Base-by-base conservation (phyloP, 768 basidiomycete species). In the Hebeloma cylindrosporum region DNA sequence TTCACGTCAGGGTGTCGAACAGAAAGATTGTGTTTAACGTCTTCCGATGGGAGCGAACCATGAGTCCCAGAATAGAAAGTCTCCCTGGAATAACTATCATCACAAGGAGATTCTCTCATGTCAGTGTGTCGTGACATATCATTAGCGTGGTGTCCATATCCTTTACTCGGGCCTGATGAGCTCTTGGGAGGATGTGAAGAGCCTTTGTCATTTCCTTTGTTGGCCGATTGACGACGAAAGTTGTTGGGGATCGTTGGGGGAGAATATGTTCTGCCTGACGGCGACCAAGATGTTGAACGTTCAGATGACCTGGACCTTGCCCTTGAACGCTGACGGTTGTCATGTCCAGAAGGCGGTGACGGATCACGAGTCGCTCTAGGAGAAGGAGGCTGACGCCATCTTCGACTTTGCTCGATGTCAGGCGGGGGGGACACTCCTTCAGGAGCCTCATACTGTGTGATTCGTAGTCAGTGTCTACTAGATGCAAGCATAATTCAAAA, bases 371-470 rank as follows among this genome's bases (percentile, higher is more conserved):
- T 51, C 33, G 56, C 44, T 29, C 45, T 58, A 5, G 69, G 61
- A 46, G 52, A 57, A 17, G 66, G 64, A 22, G 30, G 22, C 17
- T 53, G 45, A 34, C 56, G 54, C 60, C 65, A 64, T 53, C 66
- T 59, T n/a, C 57, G 60, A 31, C 56, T 56, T 36, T 50, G 59
- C 16, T 50, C 62, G 37, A 51, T 54, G 22, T 64, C 63, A 26
- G 63, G 62, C 22, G 66, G 68, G 10, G 73, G 73, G 5, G 70
- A 62, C 14, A 74, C 43, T 41, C 71, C 68, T 17, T 64, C 50
- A 7, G 81, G 74, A 2, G 57, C 56, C 54, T 87, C 83, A 56
- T 88, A 88, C 84, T 88, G 54, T 18, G 40, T 10, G 32, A 13
- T 33, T 20, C 35, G 47, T 52, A 22, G 56, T 45, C 41, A 52